A percentile compares a stretch with the other conserved stretches of the same genome.
Evolutionary conservation across 345 rosid genomes (phyloP).

Genomic region (Brassica cretica): DNA sequence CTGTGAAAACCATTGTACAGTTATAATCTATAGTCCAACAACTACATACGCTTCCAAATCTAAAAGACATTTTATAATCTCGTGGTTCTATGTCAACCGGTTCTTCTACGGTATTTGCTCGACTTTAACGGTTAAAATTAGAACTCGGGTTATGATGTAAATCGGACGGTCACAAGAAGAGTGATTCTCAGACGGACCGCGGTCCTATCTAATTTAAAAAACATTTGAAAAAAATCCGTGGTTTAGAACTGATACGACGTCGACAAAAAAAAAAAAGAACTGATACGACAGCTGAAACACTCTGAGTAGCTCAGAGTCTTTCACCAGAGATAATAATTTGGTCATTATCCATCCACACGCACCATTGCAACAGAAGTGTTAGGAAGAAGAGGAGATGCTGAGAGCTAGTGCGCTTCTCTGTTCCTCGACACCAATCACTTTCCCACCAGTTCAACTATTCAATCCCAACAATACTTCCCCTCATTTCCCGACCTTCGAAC

Average conservation of each 20-base stretch:
- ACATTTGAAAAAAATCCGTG: background rate
- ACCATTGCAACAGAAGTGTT: background rate
- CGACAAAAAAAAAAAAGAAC: no score
- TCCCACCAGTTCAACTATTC: slow-evolving; percentile 24
- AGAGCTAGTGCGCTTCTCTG: slow-evolving; percentile 44
- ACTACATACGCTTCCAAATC: background rate
- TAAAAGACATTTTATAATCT: background rate
- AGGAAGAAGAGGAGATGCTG: slow-evolving; percentile 42
- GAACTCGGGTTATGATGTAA: background rate
- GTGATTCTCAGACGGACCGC: background rate
- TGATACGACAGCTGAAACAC: background rate
- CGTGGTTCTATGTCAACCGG: background rate
- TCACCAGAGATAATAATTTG: background rate
- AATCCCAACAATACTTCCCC: slow-evolving; percentile 1
- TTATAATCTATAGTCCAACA: background rate
- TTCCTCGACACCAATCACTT: slow-evolving; percentile 42
- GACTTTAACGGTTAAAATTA: background rate
- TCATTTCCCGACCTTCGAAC: slow-evolving; percentile 9
- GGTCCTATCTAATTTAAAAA: background rate
- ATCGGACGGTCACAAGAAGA: background rate
- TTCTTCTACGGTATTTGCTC: background rate
- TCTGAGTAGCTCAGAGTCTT: background rate
- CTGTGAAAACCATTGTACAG: background rate
- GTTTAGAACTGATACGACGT: background rate
- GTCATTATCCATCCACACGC: slow-evolving; percentile 14